These are phyloP conservation scores for Dryas alaskensis DNA, from an alignment of 306 rosid genomes.

Conservation along the genomic window DNA sequence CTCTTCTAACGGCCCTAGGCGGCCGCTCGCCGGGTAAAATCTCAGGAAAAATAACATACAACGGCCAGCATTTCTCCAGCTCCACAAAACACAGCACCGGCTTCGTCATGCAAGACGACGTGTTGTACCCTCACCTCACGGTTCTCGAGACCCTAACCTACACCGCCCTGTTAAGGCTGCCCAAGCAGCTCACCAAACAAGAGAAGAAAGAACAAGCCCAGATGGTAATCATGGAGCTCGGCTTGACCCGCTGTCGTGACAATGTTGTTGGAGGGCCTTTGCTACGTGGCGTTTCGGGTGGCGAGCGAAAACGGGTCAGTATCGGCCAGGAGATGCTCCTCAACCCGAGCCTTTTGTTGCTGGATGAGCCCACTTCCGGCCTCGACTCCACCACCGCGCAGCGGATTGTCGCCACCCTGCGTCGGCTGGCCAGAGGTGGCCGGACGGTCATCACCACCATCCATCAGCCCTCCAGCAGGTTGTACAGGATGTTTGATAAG, in stretches of 20 bases:
- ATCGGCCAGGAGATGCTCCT: conserved; percentile 86
- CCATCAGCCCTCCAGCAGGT: conserved; percentile 79
- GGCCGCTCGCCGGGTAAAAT: conserved; percentile 61
- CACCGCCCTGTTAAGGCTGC: conserved; percentile 63
- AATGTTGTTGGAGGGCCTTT: conserved; percentile 47
- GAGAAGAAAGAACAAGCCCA: conserved; percentile 64
- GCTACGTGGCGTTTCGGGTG: conserved; percentile 75
- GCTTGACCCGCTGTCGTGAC: conserved; percentile 57
- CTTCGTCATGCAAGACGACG: conserved; percentile 77
- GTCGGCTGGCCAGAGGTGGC: conserved; percentile 52
- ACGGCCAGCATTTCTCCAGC: conserved; percentile 48
- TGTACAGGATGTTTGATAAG: conserved; percentile 78
- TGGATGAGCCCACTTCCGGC: conserved; percentile 90
- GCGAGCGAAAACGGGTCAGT: conserved; percentile 80
- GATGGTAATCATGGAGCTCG: conserved; percentile 54
- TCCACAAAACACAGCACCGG: conserved; percentile 60
- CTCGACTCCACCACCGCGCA: conserved; percentile 83
- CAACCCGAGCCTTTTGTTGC: conserved; percentile 68
- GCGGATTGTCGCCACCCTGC: conserved; percentile 46
- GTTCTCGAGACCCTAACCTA: conserved; percentile 68
- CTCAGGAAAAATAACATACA: conserved; percentile 69
- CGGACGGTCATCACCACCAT: conserved; percentile 76
- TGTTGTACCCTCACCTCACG: conserved; percentile 75
- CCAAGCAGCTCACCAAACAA: conserved; percentile 43
- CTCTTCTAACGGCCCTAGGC: conserved; percentile 64